Conservation (phyloP, 2,329 filamentous ascomycete species). For the Penicillium sp. region DNA sequence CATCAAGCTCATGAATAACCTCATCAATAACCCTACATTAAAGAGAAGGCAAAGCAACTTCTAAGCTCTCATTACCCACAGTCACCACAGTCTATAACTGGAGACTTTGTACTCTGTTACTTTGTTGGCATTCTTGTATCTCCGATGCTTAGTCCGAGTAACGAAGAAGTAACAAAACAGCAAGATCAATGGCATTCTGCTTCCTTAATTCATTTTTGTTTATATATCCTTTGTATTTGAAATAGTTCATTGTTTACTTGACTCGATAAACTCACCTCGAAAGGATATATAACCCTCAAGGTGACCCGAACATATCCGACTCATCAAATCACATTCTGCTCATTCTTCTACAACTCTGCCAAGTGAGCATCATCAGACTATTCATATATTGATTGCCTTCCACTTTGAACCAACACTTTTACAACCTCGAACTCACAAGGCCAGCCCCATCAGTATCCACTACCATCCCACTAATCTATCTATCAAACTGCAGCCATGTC, state of each 20-base stretch:
- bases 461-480: not conserved
- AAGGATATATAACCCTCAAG: not conserved
- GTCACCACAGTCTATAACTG: not conserved
- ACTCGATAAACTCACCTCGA: not conserved
- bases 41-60: no score
- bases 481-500: not conserved
- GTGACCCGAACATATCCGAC: not conserved
- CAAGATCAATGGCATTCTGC: not conserved
- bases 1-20: no score
- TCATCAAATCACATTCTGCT: not conserved
- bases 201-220: not conserved
- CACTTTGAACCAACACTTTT: not conserved
- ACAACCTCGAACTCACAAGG: not conserved
- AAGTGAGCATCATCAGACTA: not conserved
- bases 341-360: no score
- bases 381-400: not conserved
- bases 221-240: not conserved
- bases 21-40: not conserved
- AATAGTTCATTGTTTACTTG: not conserved
- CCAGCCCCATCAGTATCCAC: not conserved
- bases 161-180: not conserved
- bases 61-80: no score
- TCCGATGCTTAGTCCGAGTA: not conserved
- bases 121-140: not conserved
- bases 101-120: not conserved